These are phyloP conservation scores for Penicillium sp. DNA, from an alignment of 2,329 filamentous ascomycete species.

Conservation along the genomic window DNA sequence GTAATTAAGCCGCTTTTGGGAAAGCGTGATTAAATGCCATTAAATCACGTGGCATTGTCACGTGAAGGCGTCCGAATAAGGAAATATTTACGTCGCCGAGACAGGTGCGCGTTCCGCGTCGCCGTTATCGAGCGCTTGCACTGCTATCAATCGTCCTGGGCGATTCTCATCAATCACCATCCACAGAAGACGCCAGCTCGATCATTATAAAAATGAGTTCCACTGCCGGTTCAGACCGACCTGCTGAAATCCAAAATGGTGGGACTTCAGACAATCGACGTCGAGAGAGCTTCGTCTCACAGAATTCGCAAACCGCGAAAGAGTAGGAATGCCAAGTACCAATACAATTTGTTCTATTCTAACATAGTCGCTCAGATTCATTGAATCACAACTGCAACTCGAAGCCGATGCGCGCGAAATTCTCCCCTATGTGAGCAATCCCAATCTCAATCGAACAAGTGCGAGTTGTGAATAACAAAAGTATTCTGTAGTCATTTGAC, in stretches of 20 bases:
- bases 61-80: not conserved
- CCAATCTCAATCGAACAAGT: not conserved
- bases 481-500: conserved; percentile 70
- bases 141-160: not conserved
- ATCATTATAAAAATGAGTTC: conserved; percentile 19
- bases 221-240: conserved; percentile 9
- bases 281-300: conserved; percentile 43
- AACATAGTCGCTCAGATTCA: conserved; percentile 58
- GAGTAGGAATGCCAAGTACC: conserved; percentile 47
- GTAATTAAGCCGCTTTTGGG: conserved; percentile 31
- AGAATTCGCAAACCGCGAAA: conserved; percentile 67
- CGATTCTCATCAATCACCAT: not conserved
- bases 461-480: not conserved
- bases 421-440: conserved; percentile 72
- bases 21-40: conserved; percentile 17
- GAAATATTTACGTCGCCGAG: not conserved
- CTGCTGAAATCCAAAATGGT: conserved; percentile 14
- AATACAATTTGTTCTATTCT: conserved; percentile 16
- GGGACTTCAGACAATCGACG: conserved; percentile 17
- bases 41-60: too few relatives aligned
- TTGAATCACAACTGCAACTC: conserved; percentile 81
- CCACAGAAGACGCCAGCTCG: not conserved
- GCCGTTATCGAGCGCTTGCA: not conserved
- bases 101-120: conserved; percentile 4
- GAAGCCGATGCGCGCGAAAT: conserved; percentile 94